Evolutionary conservation across 2,329 filamentous ascomycete genomes (phyloP), one percentile per base, ranked within the genome.

Genomic region (Botrytis deweyae): DNA sequence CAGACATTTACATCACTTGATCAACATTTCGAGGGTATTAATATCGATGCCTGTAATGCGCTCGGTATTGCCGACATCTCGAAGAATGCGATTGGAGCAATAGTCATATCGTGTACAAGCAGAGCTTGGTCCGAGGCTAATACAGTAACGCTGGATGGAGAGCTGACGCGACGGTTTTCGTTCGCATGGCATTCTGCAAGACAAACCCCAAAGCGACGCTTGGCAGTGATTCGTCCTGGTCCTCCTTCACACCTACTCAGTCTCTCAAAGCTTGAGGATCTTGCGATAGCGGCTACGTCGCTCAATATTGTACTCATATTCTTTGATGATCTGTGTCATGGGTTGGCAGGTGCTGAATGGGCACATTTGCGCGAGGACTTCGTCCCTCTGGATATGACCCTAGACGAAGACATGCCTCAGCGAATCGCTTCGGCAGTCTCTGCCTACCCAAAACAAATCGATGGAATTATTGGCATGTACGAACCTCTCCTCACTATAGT

Each of bases 211-310:
- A 42, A 64, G 61, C 38, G 38, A 42, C 16, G 61, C 7, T 29
- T 64, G 38, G 61, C 61, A 29, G 38, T 64, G 14, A 64, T 64
- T 25, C 61, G 61, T 64, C 61, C 61, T 29, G 61, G 61, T n/a
- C 61, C 38, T 29, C 61, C 61, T n/a, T 64, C 61, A 29, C 61
- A 64, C 16, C 38, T 14, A 29, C 38, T 64, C 38, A 42, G 61
- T 64, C 61, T 64, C 38, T 64, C 61, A 42, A 64, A 46, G 64
- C 29, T 49, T 49, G 64, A 49, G 25, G 64, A 66, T 49, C 64
- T 66, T 52, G 64, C 44, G 12, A 38, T 22, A 33, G 46, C 64
- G 33, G 42, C 64, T 66, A 44, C n/a, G 6, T 65, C 63, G 6
- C 33, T 66, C 29, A 49, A 66, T 49, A 49, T 66, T 38, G 44